Conservation (phyloP, 805 yeast species). For the Kluyveromyces dobzhanskii region DNA sequence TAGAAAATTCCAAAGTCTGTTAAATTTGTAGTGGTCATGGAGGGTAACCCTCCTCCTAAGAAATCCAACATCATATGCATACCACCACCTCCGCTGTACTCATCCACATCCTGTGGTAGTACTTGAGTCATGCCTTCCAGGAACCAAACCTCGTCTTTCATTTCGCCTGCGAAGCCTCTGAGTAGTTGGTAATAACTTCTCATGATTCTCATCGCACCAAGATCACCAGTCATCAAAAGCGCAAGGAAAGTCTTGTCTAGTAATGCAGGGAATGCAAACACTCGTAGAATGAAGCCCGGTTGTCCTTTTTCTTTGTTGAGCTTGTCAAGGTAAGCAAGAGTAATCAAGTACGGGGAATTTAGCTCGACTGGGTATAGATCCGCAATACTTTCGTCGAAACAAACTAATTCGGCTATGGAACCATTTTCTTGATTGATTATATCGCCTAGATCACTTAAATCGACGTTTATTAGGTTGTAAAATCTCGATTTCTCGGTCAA, state of each 20-base stretch:
- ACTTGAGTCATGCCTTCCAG: conserved; percentile 85
- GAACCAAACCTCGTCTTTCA: conserved; percentile 89
- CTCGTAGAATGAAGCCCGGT: conserved; percentile 76
- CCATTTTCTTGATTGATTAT: conserved; percentile 31
- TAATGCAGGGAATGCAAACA: conserved; percentile 89
- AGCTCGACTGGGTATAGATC: conserved; percentile 82
- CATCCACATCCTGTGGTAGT: conserved; percentile 86
- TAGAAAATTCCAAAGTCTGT: conserved; percentile 16
- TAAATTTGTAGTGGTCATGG: conserved; percentile 37
- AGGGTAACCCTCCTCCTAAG: conserved; percentile 58
- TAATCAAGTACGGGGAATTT: conserved; percentile 79
- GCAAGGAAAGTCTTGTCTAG: conserved; percentile 74
- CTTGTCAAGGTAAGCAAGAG: conserved; percentile 78
- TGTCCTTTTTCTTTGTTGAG: conserved; percentile 73
- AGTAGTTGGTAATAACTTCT: conserved; percentile 76
- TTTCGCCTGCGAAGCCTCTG: conserved; percentile 73
- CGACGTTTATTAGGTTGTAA: conserved; percentile 70
- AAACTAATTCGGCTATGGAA: conserved; percentile 49
- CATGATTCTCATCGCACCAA: conserved; percentile 85
- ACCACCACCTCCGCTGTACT: conserved; percentile 84
- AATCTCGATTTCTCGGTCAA: conserved; percentile 60
- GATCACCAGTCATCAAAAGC: conserved; percentile 73
- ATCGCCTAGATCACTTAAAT: conserved; percentile 82
- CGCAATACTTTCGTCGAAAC: conserved; percentile 78
- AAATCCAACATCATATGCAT: conserved; percentile 89